Base-by-base conservation (phyloP, 2,329 filamentous ascomycete species). In the Paracoccidioides lutzii region DNA sequence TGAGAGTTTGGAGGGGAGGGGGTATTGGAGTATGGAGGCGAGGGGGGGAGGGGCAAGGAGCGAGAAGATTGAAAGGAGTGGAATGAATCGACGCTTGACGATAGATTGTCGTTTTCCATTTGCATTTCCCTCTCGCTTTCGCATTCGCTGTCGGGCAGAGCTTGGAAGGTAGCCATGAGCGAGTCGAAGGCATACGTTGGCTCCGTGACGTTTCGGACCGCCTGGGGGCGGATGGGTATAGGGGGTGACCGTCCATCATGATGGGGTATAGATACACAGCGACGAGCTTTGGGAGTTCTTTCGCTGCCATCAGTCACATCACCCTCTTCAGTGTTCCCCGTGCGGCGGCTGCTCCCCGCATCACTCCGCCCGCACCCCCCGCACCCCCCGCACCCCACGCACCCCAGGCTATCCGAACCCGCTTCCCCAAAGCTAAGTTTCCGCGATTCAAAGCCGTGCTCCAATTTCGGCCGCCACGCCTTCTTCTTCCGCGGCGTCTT, bases 401-500 rank as follows among this genome's bases (percentile, higher is more conserved):
- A 50, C 14, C 52, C 53, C 10, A 40, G 32, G 22, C 15, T 32
- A 15, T n/a, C 45, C 49, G 5, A 49, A 57, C 30, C 52, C 10
- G 32, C 51, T 53, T 37, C 49, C 51, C 40, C 51, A 55, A 59
- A 56, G 32, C 56, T 52, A 12, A 55, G 28, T 32, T 57, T 51
- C 10, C 51, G 35, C 15, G 52, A 43, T n/a, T 55, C 52, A 35
- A 52, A 28, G 42, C 41, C 54, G 49, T n/a, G 55, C 5, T 54
- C 52, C 14, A 52, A 72, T 64, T 79, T 78, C 1, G 84, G 82
- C 33, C 78, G 83, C 82, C 85, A 88, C 12, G 85, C 83, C 60
- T 78, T 81, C 71, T 83, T 85, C 64, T 78, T 83, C 53, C 81
- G 73, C 1, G 84, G 85, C 0, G 80, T 81, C 61, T 80, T 76